These are phyloP conservation scores for Halophytophthora batemanensis DNA, from an alignment of 352 stramenopile genomes.

Conservation along the genomic window DNA sequence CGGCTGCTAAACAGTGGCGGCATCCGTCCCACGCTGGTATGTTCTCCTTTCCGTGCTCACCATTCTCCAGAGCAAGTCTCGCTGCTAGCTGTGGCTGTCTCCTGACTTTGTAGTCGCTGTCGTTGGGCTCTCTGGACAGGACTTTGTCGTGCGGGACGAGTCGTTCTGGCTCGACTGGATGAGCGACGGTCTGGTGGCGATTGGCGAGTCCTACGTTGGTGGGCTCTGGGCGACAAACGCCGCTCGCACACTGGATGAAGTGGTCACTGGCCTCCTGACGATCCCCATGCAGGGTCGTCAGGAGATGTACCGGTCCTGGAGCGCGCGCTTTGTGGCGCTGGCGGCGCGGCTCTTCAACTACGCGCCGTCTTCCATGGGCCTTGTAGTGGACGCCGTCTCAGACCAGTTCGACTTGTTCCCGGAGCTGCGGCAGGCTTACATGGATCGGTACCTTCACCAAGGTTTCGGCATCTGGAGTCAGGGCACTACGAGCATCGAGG, in stretches of 20 bases:
- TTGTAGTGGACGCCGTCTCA: conserved; percentile 61
- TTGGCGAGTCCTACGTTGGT: conserved; percentile 79
- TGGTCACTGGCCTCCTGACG: conserved; percentile 72
- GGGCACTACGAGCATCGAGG: conserved; percentile 43
- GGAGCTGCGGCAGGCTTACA: conserved; percentile 65
- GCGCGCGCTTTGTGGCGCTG: conserved; percentile 65
- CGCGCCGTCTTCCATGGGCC: conserved; percentile 56
- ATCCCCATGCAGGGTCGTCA: conserved; percentile 78
- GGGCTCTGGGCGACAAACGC: conserved; percentile 66
- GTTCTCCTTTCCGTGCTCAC: too few relatives aligned
- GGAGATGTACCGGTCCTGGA: conserved; percentile 88
- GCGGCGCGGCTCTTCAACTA: conserved; percentile 79
- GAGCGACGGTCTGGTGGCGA: conserved; percentile 77
- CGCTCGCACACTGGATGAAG: conserved; percentile 55
- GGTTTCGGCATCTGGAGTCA: conserved; percentile 73
- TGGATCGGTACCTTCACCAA: conserved; percentile 76
- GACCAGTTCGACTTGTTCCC: conserved; percentile 78
- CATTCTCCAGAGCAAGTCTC: too few relatives aligned
- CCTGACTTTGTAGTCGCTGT: neutral
- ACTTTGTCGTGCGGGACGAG: conserved; percentile 76
- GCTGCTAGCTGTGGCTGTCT: neutral
- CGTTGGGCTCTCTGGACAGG: conserved; percentile 27
- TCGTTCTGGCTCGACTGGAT: conserved; percentile 88
- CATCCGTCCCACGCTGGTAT: conserved; percentile 53
- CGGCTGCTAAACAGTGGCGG: conserved; percentile 58